These are phyloP conservation scores for Paraleonurus japonicus DNA, from an alignment of 257 asterid genomes.

Conservation along the genomic window DNA sequence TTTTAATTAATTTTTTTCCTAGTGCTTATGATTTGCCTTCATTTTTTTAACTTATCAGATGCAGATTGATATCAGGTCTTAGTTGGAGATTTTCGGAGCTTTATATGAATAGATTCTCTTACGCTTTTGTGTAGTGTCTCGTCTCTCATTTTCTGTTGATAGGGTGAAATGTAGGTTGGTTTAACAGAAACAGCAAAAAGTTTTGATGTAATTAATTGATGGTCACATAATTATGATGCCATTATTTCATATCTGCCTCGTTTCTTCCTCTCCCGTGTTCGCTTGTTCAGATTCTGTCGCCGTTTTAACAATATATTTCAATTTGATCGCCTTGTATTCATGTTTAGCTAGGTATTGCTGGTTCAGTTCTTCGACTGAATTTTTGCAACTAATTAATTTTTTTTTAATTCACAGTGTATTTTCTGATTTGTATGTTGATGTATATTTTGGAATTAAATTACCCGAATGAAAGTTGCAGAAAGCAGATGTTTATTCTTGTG, in stretches of 20 bases:
- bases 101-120: slow-evolving; percentile 16
- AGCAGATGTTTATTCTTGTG: not conserved
- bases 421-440: not conserved
- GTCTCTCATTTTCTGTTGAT: slow-evolving; percentile 20
- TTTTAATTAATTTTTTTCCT: not conserved
- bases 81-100: slow-evolving; percentile 21
- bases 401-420: not conserved
- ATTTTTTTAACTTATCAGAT: slow-evolving; percentile 18
- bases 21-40: slow-evolving; percentile 18
- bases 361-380: not conserved
- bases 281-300: not conserved
- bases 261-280: slow-evolving; percentile 2
- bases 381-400: not conserved
- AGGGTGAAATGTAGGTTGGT: slow-evolving; percentile 20
- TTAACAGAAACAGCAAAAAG: slow-evolving; percentile 6
- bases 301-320: not conserved
- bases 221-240: not conserved
- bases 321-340: not conserved
- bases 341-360: slow-evolving; percentile 4
- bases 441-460: not conserved
- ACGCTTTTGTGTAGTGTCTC: slow-evolving; percentile 30
- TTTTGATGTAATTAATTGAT: slow-evolving; percentile 12
- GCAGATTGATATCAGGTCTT: slow-evolving; percentile 33
- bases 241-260: not conserved
- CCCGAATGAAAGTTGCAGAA: not conserved